These are phyloP conservation scores for Lepiota brunneoincarnata DNA, from an alignment of 768 basidiomycete genomes.

Conservation along the genomic window DNA sequence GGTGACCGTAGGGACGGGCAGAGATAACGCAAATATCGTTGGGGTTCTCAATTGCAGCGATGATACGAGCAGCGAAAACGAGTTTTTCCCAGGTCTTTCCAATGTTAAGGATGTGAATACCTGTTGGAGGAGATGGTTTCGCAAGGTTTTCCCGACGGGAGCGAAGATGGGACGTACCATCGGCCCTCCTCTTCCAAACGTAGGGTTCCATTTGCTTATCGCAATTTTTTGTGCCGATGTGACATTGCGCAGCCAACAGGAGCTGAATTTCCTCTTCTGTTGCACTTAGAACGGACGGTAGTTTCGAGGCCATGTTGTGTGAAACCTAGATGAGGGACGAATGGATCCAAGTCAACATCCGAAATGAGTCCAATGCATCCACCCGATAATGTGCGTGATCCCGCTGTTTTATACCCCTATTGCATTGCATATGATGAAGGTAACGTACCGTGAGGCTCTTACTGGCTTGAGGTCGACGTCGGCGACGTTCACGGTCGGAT, in stretches of 20 bases:
- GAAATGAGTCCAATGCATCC: constrained; percentile 33
- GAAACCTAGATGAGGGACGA: constrained; percentile 24
- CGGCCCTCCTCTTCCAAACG: constrained; percentile 94
- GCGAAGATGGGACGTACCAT: constrained; percentile 60
- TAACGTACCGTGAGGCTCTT: constrained; percentile 45
- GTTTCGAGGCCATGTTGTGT: constrained; percentile 74
- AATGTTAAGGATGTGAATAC: constrained; percentile 95
- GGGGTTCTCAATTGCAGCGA: constrained; percentile 97
- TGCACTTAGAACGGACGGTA: constrained; percentile 89
- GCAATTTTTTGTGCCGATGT: constrained; percentile 98
- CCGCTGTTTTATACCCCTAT: constrained; percentile 28
- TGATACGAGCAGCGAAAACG: constrained; percentile 95
- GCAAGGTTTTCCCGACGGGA: constrained; percentile 2
- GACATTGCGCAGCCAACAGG: constrained; percentile 92
- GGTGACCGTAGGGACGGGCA: constrained; percentile 97
- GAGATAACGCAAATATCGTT: constrained; percentile 98
- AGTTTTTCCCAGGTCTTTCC: constrained; percentile 99
- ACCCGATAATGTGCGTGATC: constrained; percentile 33
- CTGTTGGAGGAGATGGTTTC: constrained; percentile 37
- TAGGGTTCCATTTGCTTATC: constrained; percentile 99
- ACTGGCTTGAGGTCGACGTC: constrained; percentile 38
- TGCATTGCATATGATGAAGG: constrained; percentile 14
- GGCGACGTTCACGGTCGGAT: constrained; percentile 44
- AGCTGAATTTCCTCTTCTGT: constrained; percentile 98
- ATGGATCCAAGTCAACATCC: constrained; percentile 32